Evolutionary conservation across 169 alveolate species (phyloP), one percentile per base, ranked within the genome.

Genomic region (Plasmodium falciparum): DNA sequence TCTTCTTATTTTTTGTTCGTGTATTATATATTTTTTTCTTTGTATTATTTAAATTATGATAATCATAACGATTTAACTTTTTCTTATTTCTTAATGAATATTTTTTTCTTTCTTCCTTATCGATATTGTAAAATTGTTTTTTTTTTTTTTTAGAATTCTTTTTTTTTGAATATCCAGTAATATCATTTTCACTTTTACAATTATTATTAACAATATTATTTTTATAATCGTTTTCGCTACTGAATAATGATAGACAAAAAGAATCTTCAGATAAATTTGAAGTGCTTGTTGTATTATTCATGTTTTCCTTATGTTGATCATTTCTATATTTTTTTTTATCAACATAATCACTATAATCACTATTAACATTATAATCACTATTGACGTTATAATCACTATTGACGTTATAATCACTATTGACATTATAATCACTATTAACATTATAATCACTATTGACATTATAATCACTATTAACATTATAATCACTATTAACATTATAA

Each of bases 1-100:
- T 11, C 20, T 15, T 54, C 6, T 54, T 54, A 2, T 15, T 54
- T 54, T 15, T 54, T 15, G 20, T 15, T 1, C 20, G 15, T 3
- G 24, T 54, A 54, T 7, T 26, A 15, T 33, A 20, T 47, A 4
- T 39, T 61, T 74, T 11, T 62, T 54, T n/a, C 22, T 47, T n/a
- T 17, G n/a, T 13, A 62, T 22, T 50, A 24, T 56, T 65, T 8
- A 22, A 17, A 78, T 4, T 15, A 26, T 29, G 59, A 52, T 66
- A 49, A 15, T 78, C 54, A 61, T 78, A 58, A 39, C 65, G 20
- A 24, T 39, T 20, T 70, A 3, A 50, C 12, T 52, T 66, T 66
- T 29, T 66, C 13, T 66, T 66, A 50, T 9, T 66, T 45, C 89
- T 78, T 67, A 78, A 24, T 15, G 89, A 63, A 58, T 66, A 78